phyloP scores from a whole-genome alignment of 2,329 filamentous ascomycete genomes.

The Arthrobotrys pseudoclavata region DNA sequence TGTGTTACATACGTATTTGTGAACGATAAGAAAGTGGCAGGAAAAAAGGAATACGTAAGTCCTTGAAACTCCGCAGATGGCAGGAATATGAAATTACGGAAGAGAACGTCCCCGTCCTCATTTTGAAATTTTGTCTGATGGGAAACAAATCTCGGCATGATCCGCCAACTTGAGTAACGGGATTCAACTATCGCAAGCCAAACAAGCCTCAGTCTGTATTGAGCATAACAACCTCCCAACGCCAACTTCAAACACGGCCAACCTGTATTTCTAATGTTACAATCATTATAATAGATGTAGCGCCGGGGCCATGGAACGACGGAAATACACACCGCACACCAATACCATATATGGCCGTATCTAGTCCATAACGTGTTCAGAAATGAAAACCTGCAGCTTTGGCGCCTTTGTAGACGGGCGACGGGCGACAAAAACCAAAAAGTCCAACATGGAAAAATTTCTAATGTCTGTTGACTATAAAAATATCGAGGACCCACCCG shows the following conservation, averaged over 20 bases:
- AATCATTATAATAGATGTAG: conserved; percentile 4
- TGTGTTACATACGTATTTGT: neutral
- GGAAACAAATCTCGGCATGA: conserved; percentile 5
- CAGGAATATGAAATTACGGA: conserved; percentile 3
- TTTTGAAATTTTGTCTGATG: neutral
- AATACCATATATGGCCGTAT: conserved; percentile 4
- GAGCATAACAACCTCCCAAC: conserved; percentile 2
- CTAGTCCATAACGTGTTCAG: conserved; percentile 1
- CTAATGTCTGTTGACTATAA: conserved; percentile 2
- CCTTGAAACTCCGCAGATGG: conserved; percentile 9
- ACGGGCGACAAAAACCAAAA: conserved; percentile 18
- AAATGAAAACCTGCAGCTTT: conserved; percentile 43
- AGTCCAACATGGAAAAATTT: conserved; percentile 7
- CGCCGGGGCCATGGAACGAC: conserved; percentile 43
- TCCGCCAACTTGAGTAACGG: neutral
- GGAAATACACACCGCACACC: conserved; percentile 25
- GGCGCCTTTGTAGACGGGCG: conserved; percentile 33
- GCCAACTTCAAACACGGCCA: conserved; percentile 17
- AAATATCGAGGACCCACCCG: conserved; percentile 30
- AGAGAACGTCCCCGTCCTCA: neutral
- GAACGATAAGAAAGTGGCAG: conserved; percentile 4
- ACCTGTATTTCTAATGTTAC: conserved; percentile 21
- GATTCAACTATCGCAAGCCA: conserved; percentile 18
- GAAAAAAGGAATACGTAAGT: conserved; percentile 3
- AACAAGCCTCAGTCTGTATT: neutral